Evolutionary conservation across 108 stramenopile species (phyloP).

Genomic region (Skeletonema potamos): DNA sequence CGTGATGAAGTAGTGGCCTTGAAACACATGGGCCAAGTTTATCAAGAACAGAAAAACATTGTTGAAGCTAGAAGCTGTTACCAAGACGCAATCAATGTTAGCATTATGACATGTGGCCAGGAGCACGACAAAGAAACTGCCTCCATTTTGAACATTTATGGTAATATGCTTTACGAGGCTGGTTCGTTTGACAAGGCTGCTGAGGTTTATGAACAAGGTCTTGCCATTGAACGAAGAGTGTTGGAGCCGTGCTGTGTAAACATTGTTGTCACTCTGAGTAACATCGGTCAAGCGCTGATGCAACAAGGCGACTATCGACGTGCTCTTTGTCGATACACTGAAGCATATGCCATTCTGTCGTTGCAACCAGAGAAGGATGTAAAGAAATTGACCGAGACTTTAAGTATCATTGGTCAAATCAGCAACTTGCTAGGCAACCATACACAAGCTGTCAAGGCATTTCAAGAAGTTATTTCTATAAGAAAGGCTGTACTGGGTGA

Average conservation of each 20-base stretch:
- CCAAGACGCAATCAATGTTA: conserved; percentile 43
- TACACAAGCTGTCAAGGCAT: conserved; percentile 39
- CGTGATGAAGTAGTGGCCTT: conserved; percentile 54
- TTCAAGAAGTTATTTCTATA: conserved; percentile 54
- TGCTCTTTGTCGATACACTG: conserved; percentile 49
- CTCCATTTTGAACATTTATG: conserved; percentile 49
- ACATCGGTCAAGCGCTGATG: conserved; percentile 65
- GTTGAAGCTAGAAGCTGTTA: conserved; percentile 39
- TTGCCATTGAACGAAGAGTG: conserved; percentile 51
- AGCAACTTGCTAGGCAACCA: conserved; percentile 47
- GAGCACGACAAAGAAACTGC: conserved; percentile 54
- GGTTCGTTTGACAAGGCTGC: conserved; percentile 56
- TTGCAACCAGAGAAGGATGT: conserved; percentile 15
- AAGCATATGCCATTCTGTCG: conserved; percentile 41
- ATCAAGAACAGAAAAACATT: conserved; percentile 51
- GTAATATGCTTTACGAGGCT: conserved; percentile 58
- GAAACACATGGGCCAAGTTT: conserved; percentile 60
- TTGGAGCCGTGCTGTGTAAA: conserved; percentile 51
- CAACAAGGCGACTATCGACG: conserved; percentile 43
- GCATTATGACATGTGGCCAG: conserved; percentile 36
- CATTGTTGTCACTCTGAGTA: conserved; percentile 57
- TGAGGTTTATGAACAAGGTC: conserved; percentile 53
- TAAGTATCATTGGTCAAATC: conserved; percentile 58
- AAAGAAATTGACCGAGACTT: conserved; percentile 51
- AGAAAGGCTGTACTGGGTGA: conserved; percentile 52